Evolutionary conservation across 352 stramenopile species (phyloP).

Genomic region (Globisporangium middletonii): DNA sequence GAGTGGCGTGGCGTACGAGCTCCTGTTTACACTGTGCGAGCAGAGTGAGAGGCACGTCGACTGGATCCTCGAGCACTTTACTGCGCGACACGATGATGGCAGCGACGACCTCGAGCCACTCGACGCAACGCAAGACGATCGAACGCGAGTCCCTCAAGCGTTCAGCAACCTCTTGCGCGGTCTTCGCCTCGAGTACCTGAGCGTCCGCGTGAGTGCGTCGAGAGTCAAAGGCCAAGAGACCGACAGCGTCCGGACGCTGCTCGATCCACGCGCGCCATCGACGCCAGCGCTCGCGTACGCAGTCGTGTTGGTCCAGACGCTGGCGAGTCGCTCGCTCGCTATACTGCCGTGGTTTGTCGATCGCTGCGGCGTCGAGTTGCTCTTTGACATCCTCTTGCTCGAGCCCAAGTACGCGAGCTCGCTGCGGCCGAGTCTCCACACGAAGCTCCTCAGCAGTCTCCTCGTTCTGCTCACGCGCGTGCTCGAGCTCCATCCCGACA

Average conservation of each 20-base stretch:
- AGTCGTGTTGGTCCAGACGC: conserved; percentile 2
- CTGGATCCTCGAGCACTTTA: conserved; percentile 5
- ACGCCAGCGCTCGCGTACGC: conserved; percentile 9
- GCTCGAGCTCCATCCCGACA: background rate
- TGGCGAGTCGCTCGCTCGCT: background rate
- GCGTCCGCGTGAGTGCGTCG: conserved; percentile 1
- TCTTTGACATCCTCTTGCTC: conserved; percentile 10
- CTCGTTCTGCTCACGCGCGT: background rate
- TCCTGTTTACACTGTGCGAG: conserved; percentile 9
- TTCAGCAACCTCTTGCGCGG: conserved; percentile 3
- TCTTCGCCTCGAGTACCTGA: conserved; percentile 6
- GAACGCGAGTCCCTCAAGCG: background rate
- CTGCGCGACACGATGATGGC: background rate
- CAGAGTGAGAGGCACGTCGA: background rate
- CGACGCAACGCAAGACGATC: background rate
- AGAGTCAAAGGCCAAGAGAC: conserved; percentile 9
- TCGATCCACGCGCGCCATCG: conserved; percentile 11
- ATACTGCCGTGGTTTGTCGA: conserved; percentile 8
- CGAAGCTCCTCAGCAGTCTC: background rate
- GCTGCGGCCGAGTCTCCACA: background rate
- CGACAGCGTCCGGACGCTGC: conserved; percentile 4
- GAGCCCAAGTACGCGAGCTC: background rate
- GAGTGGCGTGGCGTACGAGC: conserved; percentile 7
- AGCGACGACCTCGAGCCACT: background rate
- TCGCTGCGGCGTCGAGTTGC: background rate